Evolutionary conservation across 805 yeast species (phyloP), one percentile per base, ranked within the genome.

Genomic region (Trichomonascus vanleenenianus): DNA sequence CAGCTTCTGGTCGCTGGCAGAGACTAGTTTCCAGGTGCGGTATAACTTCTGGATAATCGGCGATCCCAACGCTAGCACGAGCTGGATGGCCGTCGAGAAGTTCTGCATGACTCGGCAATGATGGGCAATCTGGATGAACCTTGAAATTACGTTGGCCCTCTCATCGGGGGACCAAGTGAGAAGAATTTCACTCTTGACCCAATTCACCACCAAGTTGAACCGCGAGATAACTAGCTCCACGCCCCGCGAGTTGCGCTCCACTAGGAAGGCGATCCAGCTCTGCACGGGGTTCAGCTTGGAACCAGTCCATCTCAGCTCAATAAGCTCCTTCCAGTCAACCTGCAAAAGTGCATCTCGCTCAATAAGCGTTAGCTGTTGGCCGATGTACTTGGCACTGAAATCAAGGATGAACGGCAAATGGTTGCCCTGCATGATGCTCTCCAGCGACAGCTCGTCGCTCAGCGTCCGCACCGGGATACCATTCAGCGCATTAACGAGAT

Each of bases 241-340:
- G 0, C 97, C 96, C 8, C 45, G 45, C 63, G 30, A 66, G 60
- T 54, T 68, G 67, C 54, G 77, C 74, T 60, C 79, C 76, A 18
- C 74, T 45, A 89, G 68, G 30, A 85, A 71, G 50, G 79, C 83
- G 22, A 88, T 66, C 98, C 98, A 93, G 56, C 93, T 85, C 51
- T 78, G 79, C 18, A 79, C 81, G 1, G 88, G 83, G 1, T 73
- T 75, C 40, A 83, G 62, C 31, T 79, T 77, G 3, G 34, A 14
- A 48, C 75, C 75, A 43, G 78, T 76, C 87, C 95, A 83, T 41
- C 78, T 73, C 50, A 85, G 66, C 50, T 86, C 89, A 37, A 89
- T 72, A 38, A 91, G 71, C 53, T 87, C 96, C 56, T 79, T 81
- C 97, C 97, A 91, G 61, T 91, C 97, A 34, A 93, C 74, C 56